These are phyloP conservation scores for Kodamaea sagamina DNA, from an alignment of 805 yeast genomes.

Conservation along the genomic window DNA sequence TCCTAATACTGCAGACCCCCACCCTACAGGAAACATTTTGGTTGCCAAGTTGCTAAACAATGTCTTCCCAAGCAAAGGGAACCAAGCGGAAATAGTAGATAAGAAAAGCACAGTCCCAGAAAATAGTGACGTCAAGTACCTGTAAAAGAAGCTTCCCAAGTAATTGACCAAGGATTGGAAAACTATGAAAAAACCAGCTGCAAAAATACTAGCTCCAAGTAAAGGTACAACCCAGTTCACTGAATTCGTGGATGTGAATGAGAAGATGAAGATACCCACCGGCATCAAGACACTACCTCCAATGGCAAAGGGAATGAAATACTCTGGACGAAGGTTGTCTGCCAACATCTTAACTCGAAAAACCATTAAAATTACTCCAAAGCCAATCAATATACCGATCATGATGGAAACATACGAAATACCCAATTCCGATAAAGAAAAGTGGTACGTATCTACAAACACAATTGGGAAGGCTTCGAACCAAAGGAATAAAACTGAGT, in stretches of 20 bases:
- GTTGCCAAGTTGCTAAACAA: constrained; percentile 56
- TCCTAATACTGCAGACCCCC: constrained; percentile 56
- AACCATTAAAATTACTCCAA: no score
- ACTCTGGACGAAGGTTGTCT: no score
- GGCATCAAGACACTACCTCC: constrained; percentile 25
- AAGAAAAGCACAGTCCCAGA: constrained; percentile 58
- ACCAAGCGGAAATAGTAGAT: constrained; percentile 54
- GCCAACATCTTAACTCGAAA: no score
- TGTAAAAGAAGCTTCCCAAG: constrained; percentile 49
- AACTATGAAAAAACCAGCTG: constrained; percentile 27
- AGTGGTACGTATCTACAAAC: constrained; percentile 45
- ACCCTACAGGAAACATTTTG: constrained; percentile 53
- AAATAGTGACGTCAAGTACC: constrained; percentile 57
- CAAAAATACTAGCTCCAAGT: constrained; percentile 23
- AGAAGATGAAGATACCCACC: constrained; percentile 24
- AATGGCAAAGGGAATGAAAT: constrained; percentile 24
- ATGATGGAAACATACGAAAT: constrained; percentile 48
- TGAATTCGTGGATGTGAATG: constrained; percentile 22
- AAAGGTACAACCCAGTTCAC: constrained; percentile 25
- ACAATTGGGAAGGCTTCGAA: constrained; percentile 66
- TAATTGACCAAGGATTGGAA: constrained; percentile 57
- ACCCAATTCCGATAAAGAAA: constrained; percentile 51
- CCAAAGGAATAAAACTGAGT: constrained; percentile 55
- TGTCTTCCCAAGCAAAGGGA: constrained; percentile 64
- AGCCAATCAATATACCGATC: constrained; percentile 41